Evolutionary conservation across 2,329 filamentous ascomycete genomes (phyloP), one percentile per base, ranked within the genome.

Genomic region (Neonectria coccinea): DNA sequence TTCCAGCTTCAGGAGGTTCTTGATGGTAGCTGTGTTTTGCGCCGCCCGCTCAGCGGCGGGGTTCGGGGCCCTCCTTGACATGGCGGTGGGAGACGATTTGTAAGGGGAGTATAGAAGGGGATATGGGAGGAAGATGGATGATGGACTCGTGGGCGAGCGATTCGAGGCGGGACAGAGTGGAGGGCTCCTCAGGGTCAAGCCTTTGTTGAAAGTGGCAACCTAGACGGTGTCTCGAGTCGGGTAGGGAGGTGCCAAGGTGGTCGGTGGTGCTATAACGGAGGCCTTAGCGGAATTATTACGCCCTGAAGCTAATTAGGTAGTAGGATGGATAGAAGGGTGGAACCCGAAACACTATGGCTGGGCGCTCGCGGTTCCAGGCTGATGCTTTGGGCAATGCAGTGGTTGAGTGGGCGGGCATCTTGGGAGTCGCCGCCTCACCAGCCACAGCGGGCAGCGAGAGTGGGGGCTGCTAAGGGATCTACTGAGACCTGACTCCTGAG

Each of bases 21-120:
- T 98, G 80, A 99, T 93, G 48, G 94, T 97, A 79, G 91, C 89
- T 79, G 93, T 91, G 83, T 99, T 99, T 82, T 97, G 92, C 75
- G 94, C 94, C 75, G 94, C 92, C 80, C 93, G 90, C 81, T 97
- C 93, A 71, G 93, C 92, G 70, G 89, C 90, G 77, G 92, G 89
- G 81, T 93, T 92, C 64, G 89, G 88, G 65, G 88, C 83, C 78
- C 92, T 89, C 84, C 93, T 88, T 74, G 93, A 96, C 92, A 97
- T 97, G 70, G 72, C 58, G 68, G 67, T 64, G 50, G 62, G 54
- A 61, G 54, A 25, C 25, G 42, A 50, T 27, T 55, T 33, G 50
- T 22, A 48, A 29, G 29, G 18, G 56, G 25, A 59, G 25, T 9
- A 25, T 9, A 25, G 52, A 22, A 51, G 33, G 33, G 42, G 54